Evolutionary conservation across 2,329 filamentous ascomycete species (phyloP).

Genomic region (Colletotrichum godetiae): DNA sequence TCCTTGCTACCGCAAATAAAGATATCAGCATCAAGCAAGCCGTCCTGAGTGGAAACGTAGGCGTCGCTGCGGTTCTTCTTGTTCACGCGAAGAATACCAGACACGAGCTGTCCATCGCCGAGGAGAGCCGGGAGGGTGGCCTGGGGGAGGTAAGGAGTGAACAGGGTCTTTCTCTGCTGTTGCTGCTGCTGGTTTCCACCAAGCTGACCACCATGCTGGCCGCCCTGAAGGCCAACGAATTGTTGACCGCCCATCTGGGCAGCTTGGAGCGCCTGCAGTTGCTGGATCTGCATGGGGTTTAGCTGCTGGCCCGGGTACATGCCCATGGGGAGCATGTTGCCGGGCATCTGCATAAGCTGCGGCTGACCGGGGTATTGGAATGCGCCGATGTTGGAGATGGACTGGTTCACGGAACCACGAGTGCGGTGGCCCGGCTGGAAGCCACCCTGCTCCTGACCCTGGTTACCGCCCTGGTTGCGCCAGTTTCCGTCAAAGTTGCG

Average conservation of each 20-base stretch:
- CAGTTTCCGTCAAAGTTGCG: slow-evolving; percentile 99
- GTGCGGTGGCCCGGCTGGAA: slow-evolving; percentile 95
- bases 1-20: slow-evolving; percentile 99
- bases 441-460: slow-evolving; percentile 78
- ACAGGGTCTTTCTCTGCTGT: slow-evolving; percentile 96
- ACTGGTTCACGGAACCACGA: slow-evolving; percentile 85
- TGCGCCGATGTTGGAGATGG: slow-evolving; percentile 82
- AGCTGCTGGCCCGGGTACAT: slow-evolving; percentile 88
- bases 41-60: slow-evolving; percentile 93
- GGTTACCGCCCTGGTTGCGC: slow-evolving; percentile 80
- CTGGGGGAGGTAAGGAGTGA: slow-evolving; percentile 97
- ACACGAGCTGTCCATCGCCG: slow-evolving; percentile 91
- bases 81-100: slow-evolving; percentile 96
- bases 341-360: slow-evolving; percentile 86
- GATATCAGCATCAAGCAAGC: slow-evolving; percentile 91
- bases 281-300: slow-evolving; percentile 87
- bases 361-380: slow-evolving; percentile 93
- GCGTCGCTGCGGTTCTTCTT: slow-evolving; percentile 99
- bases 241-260: slow-evolving; percentile 84
- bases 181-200: slow-evolving; percentile 79
- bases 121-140: slow-evolving; percentile 92
- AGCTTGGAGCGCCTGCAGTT: slow-evolving; percentile 92
- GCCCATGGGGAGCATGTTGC: slow-evolving; percentile 87
- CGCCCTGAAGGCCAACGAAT: slow-evolving; percentile 74
- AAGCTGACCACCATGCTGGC: slow-evolving; percentile 78